These are phyloP conservation scores for Haplosporangium gracile DNA, from an alignment of 192 early-diverging fungal species.

Conservation along the genomic window DNA sequence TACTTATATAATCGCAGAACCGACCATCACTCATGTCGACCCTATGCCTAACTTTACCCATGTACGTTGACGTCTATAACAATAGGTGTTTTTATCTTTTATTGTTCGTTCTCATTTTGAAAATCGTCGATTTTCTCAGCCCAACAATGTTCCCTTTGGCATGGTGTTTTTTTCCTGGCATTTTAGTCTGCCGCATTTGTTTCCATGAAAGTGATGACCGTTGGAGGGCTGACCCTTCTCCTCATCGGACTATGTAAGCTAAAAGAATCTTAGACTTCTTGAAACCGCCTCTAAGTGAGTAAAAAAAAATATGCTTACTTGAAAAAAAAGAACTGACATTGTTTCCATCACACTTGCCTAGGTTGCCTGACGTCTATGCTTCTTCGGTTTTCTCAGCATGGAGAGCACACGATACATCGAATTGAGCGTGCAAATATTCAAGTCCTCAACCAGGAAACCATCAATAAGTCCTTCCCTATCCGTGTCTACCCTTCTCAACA, in stretches of 20 bases:
- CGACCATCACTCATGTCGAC: constrained; percentile 18
- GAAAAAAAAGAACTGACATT: background rate
- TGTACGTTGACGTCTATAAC: background rate
- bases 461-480: constrained; percentile 33
- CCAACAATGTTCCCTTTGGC: background rate
- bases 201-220: constrained; percentile 22
- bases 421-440: constrained; percentile 9
- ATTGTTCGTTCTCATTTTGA: background rate
- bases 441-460: constrained; percentile 25
- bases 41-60: background rate
- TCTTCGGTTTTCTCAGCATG: constrained; percentile 12
- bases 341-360: background rate
- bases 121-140: background rate
- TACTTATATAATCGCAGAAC: constrained; percentile 21
- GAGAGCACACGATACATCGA: background rate
- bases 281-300: background rate
- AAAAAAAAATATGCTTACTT: too few species aligned
- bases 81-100: background rate
- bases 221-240: constrained; percentile 31
- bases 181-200: constrained; percentile 20
- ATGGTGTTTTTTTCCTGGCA: too few species aligned
- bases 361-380: constrained; percentile 31
- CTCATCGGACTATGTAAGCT: constrained; percentile 30
- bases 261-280: background rate
- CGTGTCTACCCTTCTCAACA: constrained; percentile 35